Evolutionary conservation across 2,329 filamentous ascomycete species (phyloP).

Genomic region (Raffaelea deltoideospora): DNA sequence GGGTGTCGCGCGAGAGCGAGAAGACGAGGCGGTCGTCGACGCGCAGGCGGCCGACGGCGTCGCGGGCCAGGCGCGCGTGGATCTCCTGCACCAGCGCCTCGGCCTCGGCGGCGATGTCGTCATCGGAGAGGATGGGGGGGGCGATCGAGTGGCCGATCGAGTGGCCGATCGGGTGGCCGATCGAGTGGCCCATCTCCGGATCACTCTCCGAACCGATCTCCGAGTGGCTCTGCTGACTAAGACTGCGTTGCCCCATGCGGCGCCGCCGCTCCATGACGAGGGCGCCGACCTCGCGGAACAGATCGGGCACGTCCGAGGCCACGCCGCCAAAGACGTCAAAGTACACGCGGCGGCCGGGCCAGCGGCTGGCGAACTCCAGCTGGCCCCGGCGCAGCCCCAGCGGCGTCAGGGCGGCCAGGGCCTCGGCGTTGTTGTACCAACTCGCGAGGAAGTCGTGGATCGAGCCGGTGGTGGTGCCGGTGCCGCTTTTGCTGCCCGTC

Average conservation of each 20-base stretch:
- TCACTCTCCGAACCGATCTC: no score
- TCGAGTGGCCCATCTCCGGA: no score
- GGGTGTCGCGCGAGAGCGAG: conserved; percentile 2
- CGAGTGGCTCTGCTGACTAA: no score
- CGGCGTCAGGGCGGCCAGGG: conserved; percentile 3
- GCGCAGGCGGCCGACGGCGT: conserved; percentile 1
- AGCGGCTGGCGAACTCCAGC: neutral
- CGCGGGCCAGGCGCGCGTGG: conserved; percentile 2
- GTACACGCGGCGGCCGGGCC: neutral
- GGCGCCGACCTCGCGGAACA: conserved; percentile 6
- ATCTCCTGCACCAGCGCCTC: conserved; percentile 1
- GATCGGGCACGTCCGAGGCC: conserved; percentile 6
- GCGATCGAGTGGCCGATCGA: no score
- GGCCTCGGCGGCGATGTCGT: conserved; percentile 5
- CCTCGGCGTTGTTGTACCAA: conserved; percentile 7
- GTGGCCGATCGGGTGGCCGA: no score
- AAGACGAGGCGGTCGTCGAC: neutral
- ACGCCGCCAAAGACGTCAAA: conserved; percentile 8
- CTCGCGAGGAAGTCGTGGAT: conserved; percentile 1
- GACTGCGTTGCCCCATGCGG: no score
- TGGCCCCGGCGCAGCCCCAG: conserved; percentile 3
- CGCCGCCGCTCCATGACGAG: conserved; percentile 4
- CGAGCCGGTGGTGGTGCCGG: neutral
- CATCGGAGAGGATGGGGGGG: neutral
- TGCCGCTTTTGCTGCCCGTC: no score